A percentile compares a stretch with the other conserved stretches of the same genome.
Evolutionary conservation across 2,329 filamentous ascomycete genomes (phyloP).

Genomic region (Alternaria rosae): DNA sequence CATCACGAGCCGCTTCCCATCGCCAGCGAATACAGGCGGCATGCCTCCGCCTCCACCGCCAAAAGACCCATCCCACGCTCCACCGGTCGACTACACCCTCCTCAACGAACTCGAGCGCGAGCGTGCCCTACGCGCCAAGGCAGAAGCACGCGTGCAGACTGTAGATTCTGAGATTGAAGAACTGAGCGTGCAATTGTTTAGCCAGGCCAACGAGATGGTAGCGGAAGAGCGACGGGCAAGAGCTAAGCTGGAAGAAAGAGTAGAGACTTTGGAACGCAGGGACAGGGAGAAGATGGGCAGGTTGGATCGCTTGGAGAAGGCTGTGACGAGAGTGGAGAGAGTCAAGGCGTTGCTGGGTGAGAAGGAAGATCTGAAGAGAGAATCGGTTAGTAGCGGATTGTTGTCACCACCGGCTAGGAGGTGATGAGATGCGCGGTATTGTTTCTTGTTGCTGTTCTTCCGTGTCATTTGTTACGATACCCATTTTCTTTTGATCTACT

Average conservation of each 20-base stretch:
- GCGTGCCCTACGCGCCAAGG: constrained; percentile 69
- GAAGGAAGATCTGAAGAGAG: not conserved
- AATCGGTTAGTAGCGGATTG: not conserved
- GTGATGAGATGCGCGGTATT: not conserved
- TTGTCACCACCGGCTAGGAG: constrained; percentile 4
- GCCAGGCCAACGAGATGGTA: constrained; percentile 89
- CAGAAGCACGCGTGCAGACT: constrained; percentile 71
- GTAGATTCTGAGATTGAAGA: constrained; percentile 80
- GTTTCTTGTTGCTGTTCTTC: constrained; percentile 1
- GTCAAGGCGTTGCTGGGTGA: constrained; percentile 67
- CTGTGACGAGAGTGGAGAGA: constrained; percentile 74
- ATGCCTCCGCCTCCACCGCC: constrained; percentile 42
- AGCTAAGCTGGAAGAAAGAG: constrained; percentile 73
- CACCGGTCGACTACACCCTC: constrained; percentile 57
- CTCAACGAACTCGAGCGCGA: constrained; percentile 71
- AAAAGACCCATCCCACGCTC: constrained; percentile 2
- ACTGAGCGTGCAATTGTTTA: constrained; percentile 75
- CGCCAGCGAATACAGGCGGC: constrained; percentile 39
- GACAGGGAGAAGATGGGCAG: constrained; percentile 74
- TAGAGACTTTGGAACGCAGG: constrained; percentile 72
- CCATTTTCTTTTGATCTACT: constrained; percentile 5
- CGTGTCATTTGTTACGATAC: constrained; percentile 9
- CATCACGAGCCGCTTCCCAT: constrained; percentile 51
- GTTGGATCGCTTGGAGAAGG: constrained; percentile 74
- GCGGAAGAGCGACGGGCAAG: constrained; percentile 75